Evolutionary conservation across 768 basidiomycete genomes (phyloP), one percentile per base, ranked within the genome.

Genomic region (Podaxis mareebaensis): DNA sequence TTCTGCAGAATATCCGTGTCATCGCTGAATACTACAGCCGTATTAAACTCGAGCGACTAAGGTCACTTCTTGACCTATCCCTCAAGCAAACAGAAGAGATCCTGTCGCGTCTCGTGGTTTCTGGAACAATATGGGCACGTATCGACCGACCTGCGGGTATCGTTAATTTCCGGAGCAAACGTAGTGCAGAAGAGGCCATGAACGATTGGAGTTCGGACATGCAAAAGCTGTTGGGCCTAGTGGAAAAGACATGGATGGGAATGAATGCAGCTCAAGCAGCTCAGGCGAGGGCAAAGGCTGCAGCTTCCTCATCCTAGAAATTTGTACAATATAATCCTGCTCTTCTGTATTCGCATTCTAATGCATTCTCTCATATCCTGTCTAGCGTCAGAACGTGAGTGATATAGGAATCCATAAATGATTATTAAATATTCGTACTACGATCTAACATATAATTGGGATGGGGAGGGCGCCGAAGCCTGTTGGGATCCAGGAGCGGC

Each of bases 171-270:
- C 86, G 87, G 68, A 85, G 83, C 68, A 91, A 90, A 76, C 87
- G 88, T 67, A 88, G 83, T 60, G 85, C 92, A 1, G 96, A 98
- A 72, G 95, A 97, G 69, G 90, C 95, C 4, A 90, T 99, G 89
- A 99, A 99, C 72, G 93, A 94, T 65, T 99, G 97, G 96, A 96
- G 94, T 76, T 92, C 89, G 22, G 96, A 99, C 71, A 94, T 99
- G 85, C 92, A 90, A 70, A 95, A 91, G 77, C 78, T 99, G 70
- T 81, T 99, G 64, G 85, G 91, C 17, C 76, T 97, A 46, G 92
- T 95, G 13, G 97, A 99, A 79, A 98, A 98, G 85, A 95, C 94
- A n/a, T 97, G 96, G 93, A 95, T 95, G 93, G 91, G 90, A 40
- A 89, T 95, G 84, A 94, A 94, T 67, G 92, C 93, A 38, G 92